A percentile compares a stretch with the other conserved stretches of the same genome.
phyloP scores from a whole-genome alignment of 106 monocot species.

The Dioscorea alata region DNA sequence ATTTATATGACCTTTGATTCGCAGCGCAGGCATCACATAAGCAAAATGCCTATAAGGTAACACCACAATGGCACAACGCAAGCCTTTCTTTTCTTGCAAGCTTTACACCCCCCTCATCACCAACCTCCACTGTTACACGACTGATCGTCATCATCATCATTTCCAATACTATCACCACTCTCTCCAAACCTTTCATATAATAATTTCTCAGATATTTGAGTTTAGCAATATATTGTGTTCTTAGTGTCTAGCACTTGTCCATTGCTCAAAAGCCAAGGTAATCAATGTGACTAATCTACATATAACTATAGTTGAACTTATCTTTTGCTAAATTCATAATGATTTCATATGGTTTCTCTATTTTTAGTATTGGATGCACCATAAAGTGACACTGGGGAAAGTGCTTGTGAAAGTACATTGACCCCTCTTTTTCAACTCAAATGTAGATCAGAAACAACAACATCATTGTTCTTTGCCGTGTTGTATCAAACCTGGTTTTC shows the following conservation, averaged over 20 bases:
- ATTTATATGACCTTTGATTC: no score
- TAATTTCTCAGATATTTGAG: conserved; percentile 60
- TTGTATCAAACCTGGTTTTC: conserved; percentile 52
- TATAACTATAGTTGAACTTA: not conserved
- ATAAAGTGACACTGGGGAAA: conserved; percentile 80
- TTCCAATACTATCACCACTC: not conserved
- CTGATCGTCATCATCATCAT: conserved; percentile 27
- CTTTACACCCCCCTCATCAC: conserved; percentile 23
- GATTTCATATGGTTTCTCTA: not conserved
- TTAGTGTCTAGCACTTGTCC: conserved; percentile 63
- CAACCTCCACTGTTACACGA: conserved; percentile 27
- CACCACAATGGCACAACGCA: conserved; percentile 47
- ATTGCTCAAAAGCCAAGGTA: conserved; percentile 75
- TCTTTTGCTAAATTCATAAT: not conserved
- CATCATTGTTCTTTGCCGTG: conserved; percentile 47
- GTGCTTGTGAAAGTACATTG: not conserved
- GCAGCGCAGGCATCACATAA: conserved; percentile 51
- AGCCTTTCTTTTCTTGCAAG: conserved; percentile 27
- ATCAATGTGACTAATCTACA: not conserved
- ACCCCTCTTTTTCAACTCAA: not conserved
- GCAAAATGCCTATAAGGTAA: conserved; percentile 62
- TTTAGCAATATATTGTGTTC: conserved; percentile 74
- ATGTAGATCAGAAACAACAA: conserved; percentile 21
- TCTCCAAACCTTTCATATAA: conserved; percentile 21
- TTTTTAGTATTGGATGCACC: conserved; percentile 77